A percentile compares a stretch with the other conserved stretches of the same genome.
Conservation (phyloP, 768 basidiomycete species). For the Tubosaeta sp. region DNA sequence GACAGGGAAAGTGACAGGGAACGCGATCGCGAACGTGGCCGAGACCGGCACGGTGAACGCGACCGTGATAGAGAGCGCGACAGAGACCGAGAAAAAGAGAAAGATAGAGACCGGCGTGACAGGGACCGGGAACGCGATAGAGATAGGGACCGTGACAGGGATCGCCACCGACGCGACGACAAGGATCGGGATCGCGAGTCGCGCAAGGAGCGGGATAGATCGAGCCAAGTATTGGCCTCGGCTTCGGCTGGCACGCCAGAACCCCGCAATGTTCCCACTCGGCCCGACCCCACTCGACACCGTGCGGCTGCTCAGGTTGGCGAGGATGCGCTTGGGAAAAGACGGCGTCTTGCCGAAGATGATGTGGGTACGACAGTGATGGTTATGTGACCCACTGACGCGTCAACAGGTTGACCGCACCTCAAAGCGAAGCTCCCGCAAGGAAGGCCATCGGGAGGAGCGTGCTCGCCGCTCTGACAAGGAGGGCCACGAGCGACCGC, state of each 20-base stretch:
- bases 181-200: conserved; percentile 62
- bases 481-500: conserved; percentile 59
- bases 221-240: conserved; percentile 31
- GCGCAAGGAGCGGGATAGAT: conserved; percentile 57
- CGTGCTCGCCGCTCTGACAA: conserved; percentile 66
- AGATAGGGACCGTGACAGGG: conserved; percentile 39
- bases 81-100: conserved; percentile 36
- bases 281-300: conserved; percentile 58
- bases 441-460: conserved; percentile 75
- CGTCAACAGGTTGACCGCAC: conserved; percentile 58
- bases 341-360: conserved; percentile 64
- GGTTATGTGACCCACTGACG: conserved; percentile 9
- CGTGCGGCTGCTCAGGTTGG: conserved; percentile 39
- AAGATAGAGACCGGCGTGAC: conserved; percentile 37
- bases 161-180: conserved; percentile 53
- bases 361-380: conserved; percentile 48
- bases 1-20: conserved; percentile 46
- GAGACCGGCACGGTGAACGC: conserved; percentile 44
- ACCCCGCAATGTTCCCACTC: conserved; percentile 52
- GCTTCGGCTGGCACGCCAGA: conserved; percentile 36
- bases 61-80: conserved; percentile 45
- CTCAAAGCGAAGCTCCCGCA: conserved; percentile 78
- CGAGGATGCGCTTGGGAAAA: conserved; percentile 72
- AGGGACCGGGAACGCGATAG: conserved; percentile 48
- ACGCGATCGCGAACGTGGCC: conserved; percentile 39